These are phyloP conservation scores for Raphanus raphanistrum DNA, from an alignment of 345 rosid genomes.

Conservation along the genomic window DNA sequence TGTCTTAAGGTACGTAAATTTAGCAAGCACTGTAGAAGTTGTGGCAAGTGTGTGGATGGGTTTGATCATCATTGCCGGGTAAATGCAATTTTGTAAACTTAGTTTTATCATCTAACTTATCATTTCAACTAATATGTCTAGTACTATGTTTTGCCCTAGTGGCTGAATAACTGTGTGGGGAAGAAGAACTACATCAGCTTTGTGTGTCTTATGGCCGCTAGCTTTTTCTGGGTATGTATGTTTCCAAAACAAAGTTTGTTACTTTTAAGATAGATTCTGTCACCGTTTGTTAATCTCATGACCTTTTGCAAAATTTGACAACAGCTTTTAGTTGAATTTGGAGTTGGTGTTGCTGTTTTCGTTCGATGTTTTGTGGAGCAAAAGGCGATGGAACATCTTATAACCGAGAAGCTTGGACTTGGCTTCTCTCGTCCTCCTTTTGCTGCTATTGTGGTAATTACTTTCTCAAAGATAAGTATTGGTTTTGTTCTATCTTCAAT, in stretches of 20 bases:
- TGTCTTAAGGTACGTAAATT: conserved; percentile 70
- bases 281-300: not conserved
- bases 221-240: conserved; percentile 78
- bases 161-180: conserved; percentile 97
- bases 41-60: conserved; percentile 93
- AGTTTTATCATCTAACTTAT: not conserved
- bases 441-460: conserved; percentile 67
- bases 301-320: not conserved
- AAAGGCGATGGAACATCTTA: conserved; percentile 68
- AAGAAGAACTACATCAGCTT: conserved; percentile 84
- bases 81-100: conserved; percentile 31
- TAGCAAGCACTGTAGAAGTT: conserved; percentile 97
- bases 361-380: conserved; percentile 81
- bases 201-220: conserved; percentile 83
- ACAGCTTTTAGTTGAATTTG: conserved; percentile 87
- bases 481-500: not conserved
- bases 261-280: conserved; percentile 3
- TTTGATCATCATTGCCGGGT: conserved; percentile 99
- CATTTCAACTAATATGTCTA: conserved; percentile 7
- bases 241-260: conserved; percentile 2
- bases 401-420: conserved; percentile 72
- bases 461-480: not conserved
- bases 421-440: conserved; percentile 86
- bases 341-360: conserved; percentile 84
- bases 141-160: conserved; percentile 50